A percentile compares a stretch with the other conserved stretches of the same genome.
Evolutionary conservation across 139 green algal species (phyloP).

Genomic region (Chlamydomonas urium): DNA sequence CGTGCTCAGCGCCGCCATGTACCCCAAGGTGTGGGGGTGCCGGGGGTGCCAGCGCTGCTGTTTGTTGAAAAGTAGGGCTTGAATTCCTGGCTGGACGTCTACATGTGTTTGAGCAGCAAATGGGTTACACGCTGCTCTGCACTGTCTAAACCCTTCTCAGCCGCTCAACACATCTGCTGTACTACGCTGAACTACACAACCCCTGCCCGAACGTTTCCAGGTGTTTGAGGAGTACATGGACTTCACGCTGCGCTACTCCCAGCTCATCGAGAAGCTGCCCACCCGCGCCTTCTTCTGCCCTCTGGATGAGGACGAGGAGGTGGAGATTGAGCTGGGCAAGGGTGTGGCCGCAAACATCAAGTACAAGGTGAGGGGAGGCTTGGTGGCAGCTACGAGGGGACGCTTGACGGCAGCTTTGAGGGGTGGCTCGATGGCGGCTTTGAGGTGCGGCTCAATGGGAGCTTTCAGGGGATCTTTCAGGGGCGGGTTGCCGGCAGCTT

Average conservation of each 20-base stretch:
- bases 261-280: conserved; percentile 73
- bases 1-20: conserved; percentile 78
- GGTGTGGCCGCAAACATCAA: conserved; percentile 50
- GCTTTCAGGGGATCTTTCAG: too few species aligned
- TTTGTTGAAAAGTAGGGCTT: too few species aligned
- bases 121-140: neutral
- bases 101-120: conserved; percentile 43
- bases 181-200: neutral
- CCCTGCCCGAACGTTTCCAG: conserved; percentile 12
- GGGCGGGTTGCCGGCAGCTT: too few species aligned
- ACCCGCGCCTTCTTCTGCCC: conserved; percentile 82
- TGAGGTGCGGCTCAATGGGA: too few species aligned
- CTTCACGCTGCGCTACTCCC: conserved; percentile 55
- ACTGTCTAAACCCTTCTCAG: too few species aligned
- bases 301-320: conserved; percentile 85
- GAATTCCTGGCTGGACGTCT: neutral
- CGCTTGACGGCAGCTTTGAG: too few species aligned
- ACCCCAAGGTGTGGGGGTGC: conserved; percentile 73
- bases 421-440: too few species aligned
- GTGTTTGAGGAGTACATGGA: conserved; percentile 78
- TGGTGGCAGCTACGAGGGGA: too few species aligned
- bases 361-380: conserved; percentile 60
- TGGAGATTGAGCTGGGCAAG: conserved; percentile 58
- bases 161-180: neutral
- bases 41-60: too few species aligned